Conservation (phyloP, 1,284 basidiomycete species). For the Tilletia setariae region DNA sequence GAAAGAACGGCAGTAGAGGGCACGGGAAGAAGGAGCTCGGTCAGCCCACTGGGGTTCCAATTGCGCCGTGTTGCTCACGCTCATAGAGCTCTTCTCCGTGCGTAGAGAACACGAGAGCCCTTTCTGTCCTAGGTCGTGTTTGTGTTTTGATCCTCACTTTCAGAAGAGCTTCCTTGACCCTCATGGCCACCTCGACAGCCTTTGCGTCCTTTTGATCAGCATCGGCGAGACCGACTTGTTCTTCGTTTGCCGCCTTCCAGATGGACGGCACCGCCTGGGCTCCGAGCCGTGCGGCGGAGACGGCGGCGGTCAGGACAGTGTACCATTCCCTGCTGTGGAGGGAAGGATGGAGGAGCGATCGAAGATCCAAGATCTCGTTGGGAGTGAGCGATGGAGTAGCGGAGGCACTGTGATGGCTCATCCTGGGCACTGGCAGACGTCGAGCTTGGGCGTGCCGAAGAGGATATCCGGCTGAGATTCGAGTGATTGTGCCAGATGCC, state of each 20-base stretch:
- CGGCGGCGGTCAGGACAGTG: constrained; percentile 6
- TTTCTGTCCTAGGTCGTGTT: too few relatives aligned
- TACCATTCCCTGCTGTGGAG: neutral
- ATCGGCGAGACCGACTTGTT: neutral
- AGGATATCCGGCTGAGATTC: too few relatives aligned
- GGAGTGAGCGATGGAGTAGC: neutral
- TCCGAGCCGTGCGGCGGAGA: neutral
- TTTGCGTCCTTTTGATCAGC: neutral
- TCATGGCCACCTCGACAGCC: neutral
- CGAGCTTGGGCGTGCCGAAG: too few relatives aligned
- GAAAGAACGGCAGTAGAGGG: neutral
- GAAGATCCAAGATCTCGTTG: neutral
- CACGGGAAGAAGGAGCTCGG: neutral
- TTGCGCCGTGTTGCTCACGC: too few relatives aligned
- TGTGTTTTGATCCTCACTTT: neutral
- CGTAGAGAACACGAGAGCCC: too few relatives aligned
- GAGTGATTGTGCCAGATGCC: too few relatives aligned
- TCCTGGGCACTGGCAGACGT: too few relatives aligned
- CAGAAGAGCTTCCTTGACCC: neutral
- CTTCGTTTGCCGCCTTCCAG: neutral
- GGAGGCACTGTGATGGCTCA: too few relatives aligned
- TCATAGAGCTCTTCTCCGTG: too few relatives aligned
- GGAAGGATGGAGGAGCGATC: neutral
- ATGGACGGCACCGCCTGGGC: neutral
- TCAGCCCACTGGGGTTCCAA: too few relatives aligned